Base-by-base conservation (phyloP, 805 yeast genomes). In the Ogataea siamensis region DNA sequence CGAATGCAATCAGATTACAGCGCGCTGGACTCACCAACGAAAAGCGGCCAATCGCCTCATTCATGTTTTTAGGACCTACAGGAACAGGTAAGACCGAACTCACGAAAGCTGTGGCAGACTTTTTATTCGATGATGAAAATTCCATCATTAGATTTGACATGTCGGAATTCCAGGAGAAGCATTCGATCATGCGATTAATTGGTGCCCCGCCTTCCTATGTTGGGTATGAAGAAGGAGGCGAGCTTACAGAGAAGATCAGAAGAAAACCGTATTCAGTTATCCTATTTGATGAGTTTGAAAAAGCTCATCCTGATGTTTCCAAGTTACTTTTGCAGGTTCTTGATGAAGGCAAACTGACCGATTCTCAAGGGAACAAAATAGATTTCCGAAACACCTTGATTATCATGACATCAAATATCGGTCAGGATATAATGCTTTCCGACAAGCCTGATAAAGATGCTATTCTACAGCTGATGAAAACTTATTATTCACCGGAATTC, bases 171-270 rank as follows among this genome's bases (percentile, higher is more conserved):
- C 98, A 91, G 65, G 99, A 91, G 58, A 84, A 85, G 58, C 96
- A 88, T 63, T 74, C 95, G 0, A 80, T 93, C 5, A 83, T 96
- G 30, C 76, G 97, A 46, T 73, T 91, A 46, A 88, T 91, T 51
- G 99, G 99, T 35, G 93, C 98, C 1, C 99, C 99, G 5, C 99
- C 99, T 20, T 97, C 98, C 6, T 91, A 91, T 60, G 96, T 91
- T 15, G 93, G 96, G 37, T 89, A 88, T 64, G 99, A 91, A 56
- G 93, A 85, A 53, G 85, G 88, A 58, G 99, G 99, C 35, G 98
- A 93, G 63, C 70, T 93, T 47, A 93, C 99, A 1, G 98, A 93
- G 62, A 95, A 96, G 5, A 94, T 93, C 7, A 76, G 96, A 57
- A 76, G 98, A 54, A 89, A 88, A 55, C 99, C 99, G 7, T 91